Evolutionary conservation across 495 filamentous ascomycete genomes (phyloP).

Genomic region (Annulohypoxylon stygium): DNA sequence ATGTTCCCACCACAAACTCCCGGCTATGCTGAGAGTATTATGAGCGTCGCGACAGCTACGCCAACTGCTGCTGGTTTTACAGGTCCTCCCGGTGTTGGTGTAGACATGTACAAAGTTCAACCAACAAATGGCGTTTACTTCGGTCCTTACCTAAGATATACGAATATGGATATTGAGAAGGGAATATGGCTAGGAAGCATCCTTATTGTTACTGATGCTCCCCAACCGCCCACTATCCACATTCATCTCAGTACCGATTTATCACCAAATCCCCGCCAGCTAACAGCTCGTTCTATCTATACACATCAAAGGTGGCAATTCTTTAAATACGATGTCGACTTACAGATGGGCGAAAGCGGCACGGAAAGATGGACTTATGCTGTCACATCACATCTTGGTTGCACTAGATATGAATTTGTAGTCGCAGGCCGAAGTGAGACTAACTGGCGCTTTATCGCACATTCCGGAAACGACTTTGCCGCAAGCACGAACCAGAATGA

Average conservation of each 20-base stretch:
- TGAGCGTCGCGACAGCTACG: slow-evolving; percentile 80
- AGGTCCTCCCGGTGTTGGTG: slow-evolving; percentile 84
- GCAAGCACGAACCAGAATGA: slow-evolving; percentile 88
- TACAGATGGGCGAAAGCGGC: slow-evolving; percentile 85
- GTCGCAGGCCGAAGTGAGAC: slow-evolving; percentile 91
- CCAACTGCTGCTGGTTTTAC: slow-evolving; percentile 78
- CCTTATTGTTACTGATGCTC: slow-evolving; percentile 85
- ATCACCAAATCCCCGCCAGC: slow-evolving; percentile 90
- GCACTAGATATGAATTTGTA: slow-evolving; percentile 97
- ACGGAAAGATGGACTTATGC: slow-evolving; percentile 98
- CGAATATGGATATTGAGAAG: slow-evolving; percentile 95
- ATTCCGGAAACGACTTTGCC: slow-evolving; percentile 95
- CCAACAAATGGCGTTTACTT: slow-evolving; percentile 99
- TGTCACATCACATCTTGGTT: slow-evolving; percentile 95
- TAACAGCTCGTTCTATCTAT: slow-evolving; percentile 86
- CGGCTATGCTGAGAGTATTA: slow-evolving; percentile 78
- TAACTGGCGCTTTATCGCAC: slow-evolving; percentile 96
- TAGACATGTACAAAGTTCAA: slow-evolving; percentile 91
- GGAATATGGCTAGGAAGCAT: slow-evolving; percentile 87
- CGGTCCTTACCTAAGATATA: slow-evolving; percentile 93
- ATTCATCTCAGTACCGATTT: slow-evolving; percentile 92
- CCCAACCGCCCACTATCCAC: slow-evolving; percentile 96
- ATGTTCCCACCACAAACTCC: slow-evolving; percentile 79
- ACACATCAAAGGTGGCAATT: slow-evolving; percentile 94
- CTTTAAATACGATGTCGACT: slow-evolving; percentile 93